A percentile compares a stretch with the other conserved stretches of the same genome.
These are phyloP conservation scores for Phaeosphaeriaceae sp. DNA, from an alignment of 2,329 filamentous ascomycete species.

Conservation along the genomic window DNA sequence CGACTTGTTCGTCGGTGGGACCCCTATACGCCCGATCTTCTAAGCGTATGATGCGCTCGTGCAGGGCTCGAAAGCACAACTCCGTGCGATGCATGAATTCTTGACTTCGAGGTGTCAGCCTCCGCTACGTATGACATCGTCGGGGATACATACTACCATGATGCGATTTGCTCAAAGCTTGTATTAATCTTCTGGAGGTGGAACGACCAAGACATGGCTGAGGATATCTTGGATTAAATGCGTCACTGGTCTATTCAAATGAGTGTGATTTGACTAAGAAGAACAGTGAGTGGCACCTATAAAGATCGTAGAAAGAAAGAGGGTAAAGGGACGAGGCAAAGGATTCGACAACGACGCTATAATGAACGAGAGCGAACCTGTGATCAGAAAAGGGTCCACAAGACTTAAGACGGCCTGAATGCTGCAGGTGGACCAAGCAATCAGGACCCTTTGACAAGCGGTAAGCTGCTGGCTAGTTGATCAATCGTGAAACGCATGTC, in stretches of 20 bases:
- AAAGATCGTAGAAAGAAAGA: background rate
- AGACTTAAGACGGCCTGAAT: constrained; percentile 6
- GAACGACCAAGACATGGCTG: constrained; percentile 41
- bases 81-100: constrained; percentile 44
- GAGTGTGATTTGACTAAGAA: background rate
- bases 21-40: constrained; percentile 30
- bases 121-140: background rate
- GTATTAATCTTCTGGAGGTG: constrained; percentile 41
- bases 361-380: background rate
- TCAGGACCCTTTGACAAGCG: constrained; percentile 20
- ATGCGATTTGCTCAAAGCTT: constrained; percentile 40
- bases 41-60: constrained; percentile 33
- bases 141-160: constrained; percentile 36
- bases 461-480: constrained; percentile 10
- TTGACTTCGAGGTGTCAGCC: constrained; percentile 20
- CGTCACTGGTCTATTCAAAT: too few species aligned
- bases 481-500: constrained; percentile 12
- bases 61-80: constrained; percentile 33
- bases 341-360: background rate
- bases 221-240: background rate
- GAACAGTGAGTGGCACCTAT: background rate
- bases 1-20: constrained; percentile 43
- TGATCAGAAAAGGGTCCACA: background rate
- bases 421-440: constrained; percentile 30
- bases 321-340: background rate